Evolutionary conservation across 352 stramenopile genomes (phyloP), one percentile per base, ranked within the genome.

Genomic region (Phytopythium oedochilum): DNA sequence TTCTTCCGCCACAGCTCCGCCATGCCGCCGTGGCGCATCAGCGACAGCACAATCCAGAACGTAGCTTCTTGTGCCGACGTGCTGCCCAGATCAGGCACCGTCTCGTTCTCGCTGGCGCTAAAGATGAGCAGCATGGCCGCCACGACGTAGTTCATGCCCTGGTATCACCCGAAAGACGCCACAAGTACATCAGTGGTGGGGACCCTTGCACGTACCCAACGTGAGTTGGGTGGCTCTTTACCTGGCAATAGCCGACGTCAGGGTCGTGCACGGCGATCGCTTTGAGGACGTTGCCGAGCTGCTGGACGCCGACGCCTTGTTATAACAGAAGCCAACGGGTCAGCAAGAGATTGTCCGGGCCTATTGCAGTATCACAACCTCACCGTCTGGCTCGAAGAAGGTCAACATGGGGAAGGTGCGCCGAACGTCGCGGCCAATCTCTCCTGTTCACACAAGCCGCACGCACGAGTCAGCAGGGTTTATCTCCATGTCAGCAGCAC

Each of bases 111-210:
- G n/a, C 44, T 23, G 18, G 66, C 60, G 46, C 69, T 75, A 39
- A 83, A 60, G 20, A 81, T 51, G 23, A 90, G 57, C 38, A 94
- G 52, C 2, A 90, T 50, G 11, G 68, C 64, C 25, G 78, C 84
- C 0, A 79, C 82, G 23, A 92, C 80, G 62, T 92, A 94, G 61
- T 92, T 94, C 84, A 94, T 94, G 5, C 84, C 84, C 79, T 92
- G 34, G 1, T 40, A 55, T 15, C 12, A n/a, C 17, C 8, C 5
- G 7, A 1, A 26, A 14, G 8, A n/a, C 10, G 15, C 17, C 28
- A 50, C 8, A 9, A 5, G 14, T n/a, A 15, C 43, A 6, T 35
- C 25, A n/a, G n/a, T n/a, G n/a, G n/a, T n/a, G n/a, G n/a, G n/a
- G n/a, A n/a, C n/a, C n/a, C n/a, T n/a, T n/a, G n/a, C n/a, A n/a